Percentiles rank a stretch among this genome's conserved stretches.
phyloP scores from a whole-genome alignment of 495 filamentous ascomycete genomes.

The Penicillium pulvis region DNA sequence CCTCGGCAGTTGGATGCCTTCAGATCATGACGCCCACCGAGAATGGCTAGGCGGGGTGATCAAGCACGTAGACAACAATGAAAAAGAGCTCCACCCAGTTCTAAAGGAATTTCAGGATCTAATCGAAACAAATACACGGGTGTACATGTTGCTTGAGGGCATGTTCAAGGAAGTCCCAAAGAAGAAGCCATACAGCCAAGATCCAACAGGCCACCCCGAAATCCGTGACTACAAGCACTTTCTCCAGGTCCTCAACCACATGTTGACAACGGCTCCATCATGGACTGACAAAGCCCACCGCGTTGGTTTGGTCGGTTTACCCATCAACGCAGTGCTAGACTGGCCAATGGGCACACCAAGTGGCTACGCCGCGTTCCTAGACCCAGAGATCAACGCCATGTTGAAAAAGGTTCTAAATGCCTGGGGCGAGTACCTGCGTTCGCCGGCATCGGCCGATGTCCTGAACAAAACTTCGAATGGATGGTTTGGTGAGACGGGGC shows the following conservation, averaged over 20 bases:
- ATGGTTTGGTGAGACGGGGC: conserved; percentile 60
- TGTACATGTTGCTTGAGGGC: conserved; percentile 39
- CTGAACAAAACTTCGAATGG: conserved; percentile 50
- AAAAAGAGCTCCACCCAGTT: conserved; percentile 33
- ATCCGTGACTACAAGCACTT: conserved; percentile 67
- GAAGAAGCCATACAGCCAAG: conserved; percentile 54
- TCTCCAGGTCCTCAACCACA: conserved; percentile 63
- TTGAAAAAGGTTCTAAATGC: conserved; percentile 69
- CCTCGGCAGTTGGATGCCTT: conserved; percentile 43
- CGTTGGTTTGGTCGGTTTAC: conserved; percentile 66
- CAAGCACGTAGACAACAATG: conserved; percentile 29
- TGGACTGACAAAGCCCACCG: conserved; percentile 56
- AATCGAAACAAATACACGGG: conserved; percentile 45
- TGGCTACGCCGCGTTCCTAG: conserved; percentile 66
- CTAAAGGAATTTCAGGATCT: conserved; percentile 46
- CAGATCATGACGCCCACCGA: conserved; percentile 30
- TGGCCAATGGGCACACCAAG: conserved; percentile 72
- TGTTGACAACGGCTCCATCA: conserved; percentile 62
- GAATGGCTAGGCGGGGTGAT: conserved; percentile 42
- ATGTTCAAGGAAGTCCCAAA: conserved; percentile 72
- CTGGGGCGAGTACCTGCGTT: conserved; percentile 64
- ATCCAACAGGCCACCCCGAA: conserved; percentile 61
- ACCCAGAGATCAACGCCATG: conserved; percentile 66
- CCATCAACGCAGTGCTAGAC: conserved; percentile 69
- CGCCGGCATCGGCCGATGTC: conserved; percentile 59